phyloP scores from a whole-genome alignment of 2,329 filamentous ascomycete species.

The Drechmeria coniospora region DNA sequence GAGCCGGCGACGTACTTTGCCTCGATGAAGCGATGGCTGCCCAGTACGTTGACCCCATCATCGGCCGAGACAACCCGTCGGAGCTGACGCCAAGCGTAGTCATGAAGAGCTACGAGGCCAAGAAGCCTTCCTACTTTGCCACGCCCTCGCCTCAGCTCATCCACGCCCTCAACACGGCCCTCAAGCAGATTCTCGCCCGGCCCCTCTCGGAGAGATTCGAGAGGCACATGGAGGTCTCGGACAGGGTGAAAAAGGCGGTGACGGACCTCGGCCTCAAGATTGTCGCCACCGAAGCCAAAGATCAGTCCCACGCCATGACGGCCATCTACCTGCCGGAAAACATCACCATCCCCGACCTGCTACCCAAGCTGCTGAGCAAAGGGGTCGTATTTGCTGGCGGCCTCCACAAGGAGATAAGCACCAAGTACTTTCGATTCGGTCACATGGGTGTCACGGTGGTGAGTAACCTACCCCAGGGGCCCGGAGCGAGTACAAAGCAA shows the following conservation, averaged over 20 bases:
- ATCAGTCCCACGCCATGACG: conserved; percentile 96
- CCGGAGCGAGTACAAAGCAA: no score
- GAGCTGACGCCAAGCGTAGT: conserved; percentile 30
- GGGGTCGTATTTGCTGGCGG: conserved; percentile 91
- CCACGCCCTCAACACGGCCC: conserved; percentile 77
- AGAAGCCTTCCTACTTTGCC: conserved; percentile 95
- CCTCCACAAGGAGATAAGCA: conserved; percentile 86
- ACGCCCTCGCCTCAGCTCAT: conserved; percentile 90
- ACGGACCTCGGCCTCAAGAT: conserved; percentile 72
- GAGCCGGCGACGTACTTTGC: conserved; percentile 84
- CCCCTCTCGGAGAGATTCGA: conserved; percentile 74
- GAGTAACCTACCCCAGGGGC: conserved; percentile 22
- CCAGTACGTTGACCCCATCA: conserved; percentile 39
- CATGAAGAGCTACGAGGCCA: conserved; percentile 98
- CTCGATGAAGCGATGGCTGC: conserved; percentile 93
- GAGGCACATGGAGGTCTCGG: conserved; percentile 61
- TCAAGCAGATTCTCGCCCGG: conserved; percentile 70
- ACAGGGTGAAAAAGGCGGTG: conserved; percentile 75
- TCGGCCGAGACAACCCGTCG: background rate
- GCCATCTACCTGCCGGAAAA: conserved; percentile 87
- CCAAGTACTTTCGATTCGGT: conserved; percentile 88
- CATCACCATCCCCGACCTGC: conserved; percentile 63
- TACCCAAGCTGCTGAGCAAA: conserved; percentile 72
- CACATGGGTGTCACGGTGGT: conserved; percentile 93
- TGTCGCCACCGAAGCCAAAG: conserved; percentile 68